A percentile compares a stretch with the other conserved stretches of the same genome.
These are phyloP conservation scores for Fusarium avenaceum DNA, from an alignment of 2,329 filamentous ascomycete genomes.

Conservation along the genomic window DNA sequence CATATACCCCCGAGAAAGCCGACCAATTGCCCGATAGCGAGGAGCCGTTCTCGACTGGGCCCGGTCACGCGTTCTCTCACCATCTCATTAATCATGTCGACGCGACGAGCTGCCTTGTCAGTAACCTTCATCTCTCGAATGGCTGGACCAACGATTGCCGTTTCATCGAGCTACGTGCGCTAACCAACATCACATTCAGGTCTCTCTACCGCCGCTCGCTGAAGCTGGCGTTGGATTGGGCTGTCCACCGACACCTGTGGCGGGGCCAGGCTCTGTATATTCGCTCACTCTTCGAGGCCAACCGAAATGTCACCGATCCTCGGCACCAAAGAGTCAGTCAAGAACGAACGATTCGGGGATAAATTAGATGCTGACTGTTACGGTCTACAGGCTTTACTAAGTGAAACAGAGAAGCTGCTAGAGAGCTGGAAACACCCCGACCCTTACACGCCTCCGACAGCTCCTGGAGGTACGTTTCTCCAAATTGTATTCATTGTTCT, in stretches of 20 bases:
- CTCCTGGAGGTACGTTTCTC: slow-evolving; percentile 82
- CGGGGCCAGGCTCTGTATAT: slow-evolving; percentile 97
- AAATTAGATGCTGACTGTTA: slow-evolving; percentile 13
- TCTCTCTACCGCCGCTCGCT: slow-evolving; percentile 91
- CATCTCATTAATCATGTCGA: slow-evolving; percentile 47
- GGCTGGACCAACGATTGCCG: slow-evolving; percentile 19
- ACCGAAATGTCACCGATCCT: slow-evolving; percentile 85
- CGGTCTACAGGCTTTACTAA: slow-evolving; percentile 76
- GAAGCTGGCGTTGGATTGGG: slow-evolving; percentile 95
- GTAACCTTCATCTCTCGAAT: slow-evolving; percentile 45
- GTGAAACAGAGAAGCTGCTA: slow-evolving; percentile 88
- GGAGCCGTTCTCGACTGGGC: slow-evolving; percentile 34
- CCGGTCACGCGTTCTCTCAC: slow-evolving; percentile 25
- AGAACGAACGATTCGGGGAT: background rate
- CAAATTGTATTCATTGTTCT: background rate
- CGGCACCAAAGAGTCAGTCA: slow-evolving; percentile 83
- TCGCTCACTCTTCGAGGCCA: slow-evolving; percentile 93
- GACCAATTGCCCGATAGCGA: slow-evolving; percentile 41
- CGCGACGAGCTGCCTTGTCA: slow-evolving; percentile 66
- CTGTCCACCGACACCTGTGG: slow-evolving; percentile 92
- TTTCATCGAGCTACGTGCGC: slow-evolving; percentile 16
- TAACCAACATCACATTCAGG: slow-evolving; percentile 55
- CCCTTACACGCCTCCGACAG: slow-evolving; percentile 88
- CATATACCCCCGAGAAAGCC: slow-evolving; percentile 27
- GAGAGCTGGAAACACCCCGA: slow-evolving; percentile 98